A percentile compares a stretch with the other conserved stretches of the same genome.
These are phyloP conservation scores for Furcasterigmium furcatum DNA, from an alignment of 2,329 filamentous ascomycete species.

Conservation along the genomic window DNA sequence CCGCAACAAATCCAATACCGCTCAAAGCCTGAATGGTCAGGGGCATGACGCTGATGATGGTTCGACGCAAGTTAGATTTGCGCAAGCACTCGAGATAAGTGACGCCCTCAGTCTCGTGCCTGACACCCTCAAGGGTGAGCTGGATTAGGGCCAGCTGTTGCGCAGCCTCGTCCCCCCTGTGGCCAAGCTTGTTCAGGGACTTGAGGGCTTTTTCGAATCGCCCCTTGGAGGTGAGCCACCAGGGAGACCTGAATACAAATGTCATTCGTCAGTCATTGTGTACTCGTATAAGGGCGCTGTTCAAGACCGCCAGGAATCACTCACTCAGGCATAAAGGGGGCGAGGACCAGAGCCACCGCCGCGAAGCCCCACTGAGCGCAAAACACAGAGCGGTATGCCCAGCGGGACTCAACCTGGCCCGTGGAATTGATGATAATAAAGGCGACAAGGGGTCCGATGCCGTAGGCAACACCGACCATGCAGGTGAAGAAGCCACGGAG, in stretches of 20 bases:
- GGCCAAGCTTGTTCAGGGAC: slow-evolving; percentile 27
- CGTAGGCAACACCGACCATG: slow-evolving; percentile 22
- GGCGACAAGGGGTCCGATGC: slow-evolving; percentile 25
- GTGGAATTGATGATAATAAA: slow-evolving; percentile 28
- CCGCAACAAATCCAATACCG: slow-evolving; percentile 29
- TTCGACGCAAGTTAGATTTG: slow-evolving; percentile 32
- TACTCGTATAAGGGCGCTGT: no score
- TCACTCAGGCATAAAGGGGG: slow-evolving; percentile 38
- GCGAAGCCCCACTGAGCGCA: slow-evolving; percentile 29
- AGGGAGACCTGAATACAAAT: no score
- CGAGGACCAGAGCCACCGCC: slow-evolving; percentile 20
- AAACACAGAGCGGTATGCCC: slow-evolving; percentile 31
- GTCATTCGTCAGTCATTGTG: no score
- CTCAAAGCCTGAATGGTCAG: slow-evolving; percentile 28
- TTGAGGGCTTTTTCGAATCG: slow-evolving; percentile 27
- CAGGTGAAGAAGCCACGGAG: slow-evolving; percentile 24
- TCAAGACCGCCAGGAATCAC: no score
- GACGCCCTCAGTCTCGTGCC: slow-evolving; percentile 28
- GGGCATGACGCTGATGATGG: slow-evolving; percentile 32
- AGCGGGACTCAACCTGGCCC: slow-evolving; percentile 18
- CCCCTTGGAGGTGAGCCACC: slow-evolving; percentile 34
- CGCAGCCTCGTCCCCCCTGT: slow-evolving; percentile 18
- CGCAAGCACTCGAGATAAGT: slow-evolving; percentile 37
- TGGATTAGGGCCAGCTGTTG: slow-evolving; percentile 23
- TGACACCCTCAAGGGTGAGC: slow-evolving; percentile 27